These are phyloP conservation scores for Podaxis sp. DNA, from an alignment of 768 basidiomycete species.

Conservation along the genomic window DNA sequence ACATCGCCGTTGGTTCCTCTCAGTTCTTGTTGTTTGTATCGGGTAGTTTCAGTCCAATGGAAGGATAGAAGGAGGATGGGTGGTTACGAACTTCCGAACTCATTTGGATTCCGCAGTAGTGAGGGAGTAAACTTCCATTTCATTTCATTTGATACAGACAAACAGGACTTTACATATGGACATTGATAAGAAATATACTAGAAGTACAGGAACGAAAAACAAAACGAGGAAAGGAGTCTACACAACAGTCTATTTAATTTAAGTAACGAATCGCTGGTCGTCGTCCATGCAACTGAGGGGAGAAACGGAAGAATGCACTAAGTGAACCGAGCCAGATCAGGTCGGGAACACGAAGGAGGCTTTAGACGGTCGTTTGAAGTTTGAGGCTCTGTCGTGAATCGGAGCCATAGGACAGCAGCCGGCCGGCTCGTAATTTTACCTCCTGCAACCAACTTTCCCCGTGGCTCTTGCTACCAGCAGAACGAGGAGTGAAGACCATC, in stretches of 20 bases:
- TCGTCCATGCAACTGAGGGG: neutral
- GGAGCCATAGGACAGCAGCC: slow-evolving; percentile 13
- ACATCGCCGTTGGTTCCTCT: neutral
- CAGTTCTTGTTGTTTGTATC: neutral
- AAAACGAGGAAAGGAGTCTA: neutral
- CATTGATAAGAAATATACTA: neutral
- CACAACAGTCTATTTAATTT: slow-evolving; percentile 2
- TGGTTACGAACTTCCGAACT: neutral
- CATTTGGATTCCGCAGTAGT: slow-evolving; percentile 1
- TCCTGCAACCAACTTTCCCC: slow-evolving; percentile 24
- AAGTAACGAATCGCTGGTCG: neutral
- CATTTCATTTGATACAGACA: neutral
- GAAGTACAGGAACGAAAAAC: neutral
- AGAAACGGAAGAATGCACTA: neutral
- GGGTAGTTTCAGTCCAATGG: neutral
- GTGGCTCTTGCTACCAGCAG: slow-evolving; percentile 8
- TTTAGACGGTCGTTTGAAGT: slow-evolving; percentile 14
- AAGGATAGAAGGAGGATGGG: neutral
- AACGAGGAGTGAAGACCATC: slow-evolving; percentile 26
- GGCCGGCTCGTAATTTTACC: slow-evolving; percentile 24
- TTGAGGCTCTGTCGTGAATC: slow-evolving; percentile 7
- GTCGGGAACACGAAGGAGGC: neutral
- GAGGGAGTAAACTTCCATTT: neutral
- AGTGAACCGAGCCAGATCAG: slow-evolving; percentile 1
- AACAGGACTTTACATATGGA: neutral